phyloP scores from a whole-genome alignment of 805 yeast species.

The Clavispora phyllophila region DNA sequence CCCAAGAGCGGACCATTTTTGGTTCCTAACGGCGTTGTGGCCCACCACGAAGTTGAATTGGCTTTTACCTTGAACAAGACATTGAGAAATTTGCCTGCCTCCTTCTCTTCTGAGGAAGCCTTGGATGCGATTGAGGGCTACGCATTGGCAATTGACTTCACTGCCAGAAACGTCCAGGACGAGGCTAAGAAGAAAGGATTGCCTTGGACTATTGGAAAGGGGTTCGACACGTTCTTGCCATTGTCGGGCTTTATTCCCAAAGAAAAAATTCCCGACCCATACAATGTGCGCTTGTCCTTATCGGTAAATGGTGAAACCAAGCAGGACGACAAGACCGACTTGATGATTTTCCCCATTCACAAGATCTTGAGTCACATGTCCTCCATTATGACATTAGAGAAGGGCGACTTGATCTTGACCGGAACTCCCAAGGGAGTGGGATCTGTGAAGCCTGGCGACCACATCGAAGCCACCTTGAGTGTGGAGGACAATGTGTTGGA shows the following conservation, averaged over 20 bases:
- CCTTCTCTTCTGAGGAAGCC: slow-evolving; percentile 62
- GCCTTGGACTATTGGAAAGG: slow-evolving; percentile 96
- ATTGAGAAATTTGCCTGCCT: slow-evolving; percentile 56
- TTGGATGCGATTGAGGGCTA: slow-evolving; percentile 79
- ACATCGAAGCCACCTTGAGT: slow-evolving; percentile 56
- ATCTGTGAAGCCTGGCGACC: slow-evolving; percentile 70
- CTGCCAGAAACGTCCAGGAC: slow-evolving; percentile 94
- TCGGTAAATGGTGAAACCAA: slow-evolving; percentile 64
- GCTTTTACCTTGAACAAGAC: slow-evolving; percentile 69
- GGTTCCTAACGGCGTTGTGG: slow-evolving; percentile 73
- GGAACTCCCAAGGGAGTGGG: slow-evolving; percentile 99
- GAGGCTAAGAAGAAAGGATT: slow-evolving; percentile 90
- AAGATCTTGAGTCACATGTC: slow-evolving; percentile 76
- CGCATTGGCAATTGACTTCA: slow-evolving; percentile 86
- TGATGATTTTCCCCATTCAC: slow-evolving; percentile 88
- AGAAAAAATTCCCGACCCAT: slow-evolving; percentile 62
- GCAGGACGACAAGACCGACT: slow-evolving; percentile 70
- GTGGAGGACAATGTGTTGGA: slow-evolving; percentile 54
- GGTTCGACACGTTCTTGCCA: slow-evolving; percentile 94
- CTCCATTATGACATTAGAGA: slow-evolving; percentile 81
- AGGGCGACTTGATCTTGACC: slow-evolving; percentile 87
- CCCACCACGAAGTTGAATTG: slow-evolving; percentile 91
- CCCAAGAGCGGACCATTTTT: slow-evolving; percentile 66
- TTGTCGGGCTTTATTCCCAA: slow-evolving; percentile 71
- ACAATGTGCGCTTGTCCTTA: slow-evolving; percentile 58